phyloP scores from a whole-genome alignment of 179 eudicot genomes.

The Carnegiea gigantea region DNA sequence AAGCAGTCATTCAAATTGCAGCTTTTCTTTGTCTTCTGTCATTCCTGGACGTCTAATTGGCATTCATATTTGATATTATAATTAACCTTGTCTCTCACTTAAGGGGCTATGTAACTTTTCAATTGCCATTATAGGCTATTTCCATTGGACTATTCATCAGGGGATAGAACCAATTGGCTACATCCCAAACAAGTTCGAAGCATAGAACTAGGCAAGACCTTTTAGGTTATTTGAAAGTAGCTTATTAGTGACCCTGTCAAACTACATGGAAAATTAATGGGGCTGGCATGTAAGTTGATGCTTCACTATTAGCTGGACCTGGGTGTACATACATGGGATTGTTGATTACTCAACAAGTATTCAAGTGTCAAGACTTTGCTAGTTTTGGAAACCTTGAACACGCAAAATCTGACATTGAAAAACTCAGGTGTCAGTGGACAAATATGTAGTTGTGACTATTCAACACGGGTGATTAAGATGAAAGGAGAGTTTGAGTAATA shows the following conservation, averaged over 20 bases:
- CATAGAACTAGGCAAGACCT: background rate
- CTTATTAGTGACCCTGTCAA: background rate
- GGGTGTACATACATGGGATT: background rate
- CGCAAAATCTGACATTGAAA: background rate
- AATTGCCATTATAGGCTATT: background rate
- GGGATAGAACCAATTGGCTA: background rate
- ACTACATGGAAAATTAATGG: background rate
- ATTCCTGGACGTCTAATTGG: background rate
- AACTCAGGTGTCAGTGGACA: no score
- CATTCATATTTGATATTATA: background rate
- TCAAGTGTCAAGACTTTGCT: background rate
- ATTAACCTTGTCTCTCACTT: background rate
- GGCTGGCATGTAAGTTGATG: background rate
- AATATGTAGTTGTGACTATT: no score
- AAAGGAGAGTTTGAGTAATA: background rate
- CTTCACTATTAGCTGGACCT: background rate
- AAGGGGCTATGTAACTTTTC: background rate
- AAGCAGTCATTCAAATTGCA: background rate
- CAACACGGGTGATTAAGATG: background rate
- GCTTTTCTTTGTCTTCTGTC: background rate
- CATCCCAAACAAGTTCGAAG: background rate
- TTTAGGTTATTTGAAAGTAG: no score
- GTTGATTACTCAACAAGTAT: background rate
- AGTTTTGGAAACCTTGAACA: background rate
- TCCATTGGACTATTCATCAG: background rate